Evolutionary conservation across 257 asterid species (phyloP), one percentile per base, ranked within the genome.

Genomic region (Agastache rugosa): DNA sequence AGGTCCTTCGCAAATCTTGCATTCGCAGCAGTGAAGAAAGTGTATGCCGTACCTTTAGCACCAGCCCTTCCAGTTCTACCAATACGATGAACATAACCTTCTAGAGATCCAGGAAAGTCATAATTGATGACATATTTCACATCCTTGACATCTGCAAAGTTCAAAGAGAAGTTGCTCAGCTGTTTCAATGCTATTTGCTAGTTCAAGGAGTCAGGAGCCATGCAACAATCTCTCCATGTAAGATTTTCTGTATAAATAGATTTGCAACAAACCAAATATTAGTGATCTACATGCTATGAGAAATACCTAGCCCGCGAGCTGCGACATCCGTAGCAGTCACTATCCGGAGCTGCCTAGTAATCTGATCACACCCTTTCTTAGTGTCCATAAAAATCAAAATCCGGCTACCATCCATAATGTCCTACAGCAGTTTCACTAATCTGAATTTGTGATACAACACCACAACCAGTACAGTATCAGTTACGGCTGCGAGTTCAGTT

Each of bases 281-380:
- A 29, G 59, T 47, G 66, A 47, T 60, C 39, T 20, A 6, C 15
- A 64, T 47, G 50, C 16, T 44, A 54, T 56, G 67, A 45, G 61
- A 80, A 88, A 59, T 90, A 94, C 97, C 99, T 83, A 94, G 87
- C 81, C 99, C 99, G 1, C 99, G 90, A 78, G 97, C 99, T 80
- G 99, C 97, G 77, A 94, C 99, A 75, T 94, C 98, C 58, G 97
- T 94, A 81, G 98, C 98, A 23, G 98, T 94, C 98, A 94, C 99
- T 97, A 87, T 89, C 6, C 99, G 86, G 66, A 94, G 95, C 79
- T 92, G 97, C 76, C 99, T 88, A 68, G 99, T 92, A 75, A 88
- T 88, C 66, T 92, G 99, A 78, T 94, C 99, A 75, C 99, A 94
- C 17, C 99, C 98, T 66, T 94, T 94, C 76, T 94, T 94, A 34